Conservation (phyloP, 257 asterid genomes). For the Petunia axillaris region DNA sequence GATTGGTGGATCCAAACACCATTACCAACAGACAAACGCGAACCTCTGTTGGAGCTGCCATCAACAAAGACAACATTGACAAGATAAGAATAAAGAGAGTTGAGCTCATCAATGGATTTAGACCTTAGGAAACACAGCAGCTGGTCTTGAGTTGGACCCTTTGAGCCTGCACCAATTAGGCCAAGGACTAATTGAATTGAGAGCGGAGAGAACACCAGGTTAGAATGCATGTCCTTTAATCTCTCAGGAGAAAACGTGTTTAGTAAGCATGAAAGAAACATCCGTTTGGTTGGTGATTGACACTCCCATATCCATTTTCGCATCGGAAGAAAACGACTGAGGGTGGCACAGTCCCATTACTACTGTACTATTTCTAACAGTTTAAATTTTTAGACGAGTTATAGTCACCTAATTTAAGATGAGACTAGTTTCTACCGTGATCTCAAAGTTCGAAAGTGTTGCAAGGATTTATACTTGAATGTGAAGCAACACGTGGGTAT, state of each 20-base stretch:
- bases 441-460: too few species aligned
- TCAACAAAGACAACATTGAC: constrained; percentile 48
- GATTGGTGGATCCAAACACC: constrained; percentile 25
- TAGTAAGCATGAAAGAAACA: constrained; percentile 46
- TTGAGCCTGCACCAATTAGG: constrained; percentile 27
- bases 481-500: too few species aligned
- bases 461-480: too few species aligned
- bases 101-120: too few species aligned
- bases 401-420: too few species aligned
- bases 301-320: constrained; percentile 46
- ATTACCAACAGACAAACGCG: neutral
- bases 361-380: too few species aligned
- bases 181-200: constrained; percentile 25
- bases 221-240: constrained; percentile 33
- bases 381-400: too few species aligned
- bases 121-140: constrained; percentile 28
- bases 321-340: neutral
- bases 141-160: constrained; percentile 25
- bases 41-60: constrained; percentile 50
- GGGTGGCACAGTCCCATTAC: too few species aligned
- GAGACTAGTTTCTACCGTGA: too few species aligned
- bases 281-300: constrained; percentile 50
- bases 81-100: neutral
- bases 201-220: constrained; percentile 33
- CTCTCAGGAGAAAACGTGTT: constrained; percentile 42